Base-by-base conservation (phyloP, 1,139 yeast genomes). In the Geotrichum candidum region DNA sequence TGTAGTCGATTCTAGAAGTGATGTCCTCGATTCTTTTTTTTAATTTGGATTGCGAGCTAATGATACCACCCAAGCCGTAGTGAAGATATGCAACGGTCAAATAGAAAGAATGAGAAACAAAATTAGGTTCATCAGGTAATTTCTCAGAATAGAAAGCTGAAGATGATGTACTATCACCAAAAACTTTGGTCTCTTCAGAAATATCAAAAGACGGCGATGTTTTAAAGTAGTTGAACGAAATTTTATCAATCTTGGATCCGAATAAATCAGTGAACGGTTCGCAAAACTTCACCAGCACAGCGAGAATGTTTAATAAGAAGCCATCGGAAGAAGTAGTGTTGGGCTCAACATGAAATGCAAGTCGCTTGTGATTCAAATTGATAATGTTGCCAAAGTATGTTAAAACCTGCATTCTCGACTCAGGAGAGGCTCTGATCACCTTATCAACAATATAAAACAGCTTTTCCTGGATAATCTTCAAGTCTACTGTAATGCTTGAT, bases 51-150 rank as follows among this genome's bases (percentile, higher is more conserved):
- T 83, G 84, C 56, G 82, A 81, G 56, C 85, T 79, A 60, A 81
- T 76, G 0, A 88, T 76, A 57, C 97, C 98, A 45, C 96, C 96
- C 53, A 90, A 77, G 54, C 98, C 99, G 74, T 88, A 95, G 68
- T 94, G 92, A 61, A 90, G 76, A 72, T 87, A 91, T 0, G 96
- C 85, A 58, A 88, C 78, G 10, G 95, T 84, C 63, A 94, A 74
- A 71, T 82, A 94, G 74, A 91, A 95, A 69, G 96, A 87, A 68
- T 92, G 94, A 4, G 96, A 86, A 22, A 95, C 88, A 72, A 94
- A 94, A 69, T 94, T 94, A 5, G 90, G 78, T 3, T 72, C 69
- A 41, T 71, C 72, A 13, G 18, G 73, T 66, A 15, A 62, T 27
- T 45, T 56, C 25, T 72, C 72, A 45, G 78, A 74, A 68, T 81